Evolutionary conservation across 1,284 basidiomycete genomes (phyloP).

Genomic region (Sporisorium iseilematis-ciliati): DNA sequence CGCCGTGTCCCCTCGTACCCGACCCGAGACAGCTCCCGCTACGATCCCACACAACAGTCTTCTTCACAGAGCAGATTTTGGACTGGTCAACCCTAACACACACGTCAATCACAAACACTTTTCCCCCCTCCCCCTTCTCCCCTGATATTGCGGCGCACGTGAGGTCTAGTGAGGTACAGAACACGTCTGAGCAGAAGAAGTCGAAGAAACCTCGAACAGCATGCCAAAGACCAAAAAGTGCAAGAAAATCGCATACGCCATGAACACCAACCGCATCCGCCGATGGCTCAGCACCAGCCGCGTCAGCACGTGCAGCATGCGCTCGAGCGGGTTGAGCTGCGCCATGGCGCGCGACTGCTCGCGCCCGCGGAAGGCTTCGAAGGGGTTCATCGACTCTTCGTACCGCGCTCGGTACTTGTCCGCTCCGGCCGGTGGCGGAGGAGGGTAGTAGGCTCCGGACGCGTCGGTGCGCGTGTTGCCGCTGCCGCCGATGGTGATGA

Average conservation of each 20-base stretch:
- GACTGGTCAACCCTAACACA: conserved; percentile 6
- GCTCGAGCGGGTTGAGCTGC: conserved; percentile 89
- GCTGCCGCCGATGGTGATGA: conserved; percentile 27
- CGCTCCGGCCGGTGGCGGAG: conserved; percentile 72
- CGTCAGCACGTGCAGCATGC: conserved; percentile 86
- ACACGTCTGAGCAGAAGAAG: conserved; percentile 30
- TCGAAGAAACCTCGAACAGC: conserved; percentile 54
- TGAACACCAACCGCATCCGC: conserved; percentile 77
- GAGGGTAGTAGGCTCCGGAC: conserved; percentile 35
- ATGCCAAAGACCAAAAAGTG: conserved; percentile 85
- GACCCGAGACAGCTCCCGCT: conserved; percentile 2
- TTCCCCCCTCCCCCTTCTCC: no score
- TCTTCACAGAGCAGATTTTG: background rate
- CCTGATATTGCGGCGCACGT: no score
- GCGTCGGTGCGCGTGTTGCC: conserved; percentile 21
- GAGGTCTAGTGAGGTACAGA: conserved; percentile 16
- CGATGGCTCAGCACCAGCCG: conserved; percentile 88
- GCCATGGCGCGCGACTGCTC: conserved; percentile 92
- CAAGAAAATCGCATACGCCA: conserved; percentile 82
- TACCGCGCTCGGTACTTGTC: conserved; percentile 87
- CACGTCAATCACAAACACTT: background rate
- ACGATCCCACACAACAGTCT: conserved; percentile 1
- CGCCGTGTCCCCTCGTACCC: background rate
- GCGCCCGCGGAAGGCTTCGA: conserved; percentile 93
- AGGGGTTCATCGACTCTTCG: conserved; percentile 96